Evolutionary conservation across 2,329 filamentous ascomycete species (phyloP).

Genomic region (Hymenoscyphus repandus): DNA sequence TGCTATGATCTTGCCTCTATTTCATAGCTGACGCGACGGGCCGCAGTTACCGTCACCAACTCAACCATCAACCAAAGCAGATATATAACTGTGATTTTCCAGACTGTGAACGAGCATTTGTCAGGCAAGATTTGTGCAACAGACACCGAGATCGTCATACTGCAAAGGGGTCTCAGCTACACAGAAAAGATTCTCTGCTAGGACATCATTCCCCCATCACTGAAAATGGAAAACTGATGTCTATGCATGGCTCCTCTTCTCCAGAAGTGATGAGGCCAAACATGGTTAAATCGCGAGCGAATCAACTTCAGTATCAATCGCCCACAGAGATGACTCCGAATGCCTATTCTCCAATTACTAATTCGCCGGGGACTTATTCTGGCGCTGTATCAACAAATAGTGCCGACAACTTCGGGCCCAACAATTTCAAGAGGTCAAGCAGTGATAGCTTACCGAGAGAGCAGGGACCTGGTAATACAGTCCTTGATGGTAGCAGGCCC

Average conservation of each 20-base stretch:
- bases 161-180: constrained; percentile 70
- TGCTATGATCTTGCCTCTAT: neutral
- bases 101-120: constrained; percentile 84
- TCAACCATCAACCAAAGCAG: constrained; percentile 94
- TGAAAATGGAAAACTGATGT: constrained; percentile 20
- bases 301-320: constrained; percentile 29
- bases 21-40: constrained; percentile 8
- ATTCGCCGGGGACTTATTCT: constrained; percentile 27
- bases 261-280: constrained; percentile 29
- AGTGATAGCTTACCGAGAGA: constrained; percentile 25
- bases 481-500: constrained; percentile 10
- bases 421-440: constrained; percentile 28
- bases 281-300: constrained; percentile 23
- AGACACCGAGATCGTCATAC: constrained; percentile 77
- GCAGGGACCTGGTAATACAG: constrained; percentile 18
- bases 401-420: constrained; percentile 20
- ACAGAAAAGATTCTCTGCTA: constrained; percentile 65
- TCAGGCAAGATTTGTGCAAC: constrained; percentile 87
- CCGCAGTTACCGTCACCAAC: constrained; percentile 73
- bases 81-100: constrained; percentile 92
- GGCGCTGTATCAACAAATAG: constrained; percentile 23
- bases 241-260: constrained; percentile 25
- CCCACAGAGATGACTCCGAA: constrained; percentile 26
- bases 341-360: constrained; percentile 28
- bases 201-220: constrained; percentile 39